A percentile compares a stretch with the other conserved stretches of the same genome.
Conservation (phyloP, 2,329 filamentous ascomycete genomes). For the Ceratocystis destructans region DNA sequence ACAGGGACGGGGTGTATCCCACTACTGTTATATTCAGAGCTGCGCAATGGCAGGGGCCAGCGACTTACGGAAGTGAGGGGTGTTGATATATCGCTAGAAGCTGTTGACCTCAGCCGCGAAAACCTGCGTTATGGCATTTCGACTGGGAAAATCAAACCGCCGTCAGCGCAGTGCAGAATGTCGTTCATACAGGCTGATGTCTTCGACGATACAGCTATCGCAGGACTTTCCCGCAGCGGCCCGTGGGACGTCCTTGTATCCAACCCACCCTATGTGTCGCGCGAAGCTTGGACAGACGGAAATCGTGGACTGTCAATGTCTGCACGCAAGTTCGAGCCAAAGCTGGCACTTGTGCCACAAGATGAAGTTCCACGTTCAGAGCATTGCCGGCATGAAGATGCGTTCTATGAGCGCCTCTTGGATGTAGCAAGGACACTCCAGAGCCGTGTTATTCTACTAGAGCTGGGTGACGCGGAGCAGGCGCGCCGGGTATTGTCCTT, state of each 20-base stretch:
- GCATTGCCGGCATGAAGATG: conserved; percentile 31
- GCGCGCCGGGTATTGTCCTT: conserved; percentile 43
- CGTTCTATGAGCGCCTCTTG: conserved; percentile 57
- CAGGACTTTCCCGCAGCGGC: conserved; percentile 19
- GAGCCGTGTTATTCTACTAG: conserved; percentile 49
- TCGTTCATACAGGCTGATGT: conserved; percentile 37
- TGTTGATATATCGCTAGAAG: conserved; percentile 56
- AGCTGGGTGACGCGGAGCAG: conserved; percentile 58
- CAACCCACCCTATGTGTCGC: conserved; percentile 86
- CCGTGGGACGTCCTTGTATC: conserved; percentile 57
- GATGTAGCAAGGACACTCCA: conserved; percentile 36
- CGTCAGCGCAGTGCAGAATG: conserved; percentile 25
- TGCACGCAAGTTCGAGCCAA: conserved; percentile 71
- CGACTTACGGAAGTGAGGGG: conserved; percentile 44
- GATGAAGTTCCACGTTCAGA: conserved; percentile 24
- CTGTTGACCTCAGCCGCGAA: conserved; percentile 48
- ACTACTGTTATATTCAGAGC: conserved; percentile 54
- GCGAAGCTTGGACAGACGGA: conserved; percentile 29
- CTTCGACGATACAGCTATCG: conserved; percentile 32
- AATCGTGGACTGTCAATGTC: conserved; percentile 46
- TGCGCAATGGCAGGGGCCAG: conserved; percentile 30
- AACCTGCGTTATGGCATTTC: conserved; percentile 47
- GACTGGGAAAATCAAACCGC: conserved; percentile 20
- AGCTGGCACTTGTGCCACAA: conserved; percentile 55
- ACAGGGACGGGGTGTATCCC: conserved; percentile 86